These are phyloP conservation scores for Diplogelasinospora grovesii DNA, from an alignment of 495 filamentous ascomycete species.

Conservation along the genomic window DNA sequence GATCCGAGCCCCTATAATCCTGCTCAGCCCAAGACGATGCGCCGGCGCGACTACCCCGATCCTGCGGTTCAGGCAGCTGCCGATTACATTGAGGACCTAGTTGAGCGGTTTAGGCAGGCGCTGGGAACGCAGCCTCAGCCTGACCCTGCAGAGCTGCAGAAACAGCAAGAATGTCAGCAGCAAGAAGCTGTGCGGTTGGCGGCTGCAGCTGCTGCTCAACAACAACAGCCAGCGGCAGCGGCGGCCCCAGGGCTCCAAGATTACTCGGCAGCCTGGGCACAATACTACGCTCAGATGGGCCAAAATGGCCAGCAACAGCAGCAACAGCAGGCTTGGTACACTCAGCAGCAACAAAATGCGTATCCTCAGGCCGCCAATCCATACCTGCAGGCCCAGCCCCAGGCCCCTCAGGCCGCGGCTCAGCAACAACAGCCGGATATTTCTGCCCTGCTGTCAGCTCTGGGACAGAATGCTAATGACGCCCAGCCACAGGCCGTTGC, in stretches of 20 bases:
- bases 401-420: slow-evolving; percentile 2
- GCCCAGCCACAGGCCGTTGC: slow-evolving; percentile 11
- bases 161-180: too few relatives aligned
- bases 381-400: slow-evolving; percentile 13
- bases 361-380: slow-evolving; percentile 19
- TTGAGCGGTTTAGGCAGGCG: slow-evolving; percentile 24
- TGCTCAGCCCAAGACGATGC: slow-evolving; percentile 14
- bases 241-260: slow-evolving; percentile 17
- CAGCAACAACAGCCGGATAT: slow-evolving; percentile 15
- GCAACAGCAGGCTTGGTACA: slow-evolving; percentile 26
- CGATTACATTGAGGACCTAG: slow-evolving; percentile 23
- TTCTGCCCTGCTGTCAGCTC: slow-evolving; percentile 17
- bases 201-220: neutral
- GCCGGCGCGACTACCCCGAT: slow-evolving; percentile 27
- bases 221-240: slow-evolving; percentile 6
- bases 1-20: slow-evolving; percentile 26
- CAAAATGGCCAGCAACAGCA: slow-evolving; percentile 19
- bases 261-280: slow-evolving; percentile 22
- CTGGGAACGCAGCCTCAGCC: slow-evolving; percentile 8
- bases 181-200: slow-evolving; percentile 1
- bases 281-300: slow-evolving; percentile 23
- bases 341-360: slow-evolving; percentile 14
- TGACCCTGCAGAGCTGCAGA: too few relatives aligned
- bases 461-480: slow-evolving; percentile 10
- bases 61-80: slow-evolving; percentile 24